These are phyloP conservation scores for Salix purpurea DNA, from an alignment of 345 rosid species.

Conservation along the genomic window DNA sequence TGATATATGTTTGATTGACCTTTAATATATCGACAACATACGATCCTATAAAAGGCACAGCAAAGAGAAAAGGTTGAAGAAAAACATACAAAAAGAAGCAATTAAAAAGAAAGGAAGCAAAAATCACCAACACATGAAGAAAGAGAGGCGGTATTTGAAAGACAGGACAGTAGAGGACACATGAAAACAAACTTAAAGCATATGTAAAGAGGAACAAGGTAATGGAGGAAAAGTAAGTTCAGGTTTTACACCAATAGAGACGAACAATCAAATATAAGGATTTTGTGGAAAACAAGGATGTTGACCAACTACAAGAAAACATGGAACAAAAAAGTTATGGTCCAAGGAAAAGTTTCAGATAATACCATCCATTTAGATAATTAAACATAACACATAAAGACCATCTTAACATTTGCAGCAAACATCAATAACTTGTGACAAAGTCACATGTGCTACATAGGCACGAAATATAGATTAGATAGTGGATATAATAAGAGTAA, in stretches of 20 bases:
- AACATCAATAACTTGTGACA: neutral
- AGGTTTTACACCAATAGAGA: neutral
- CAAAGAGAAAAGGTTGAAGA: neutral
- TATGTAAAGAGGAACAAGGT: neutral
- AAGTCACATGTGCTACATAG: neutral
- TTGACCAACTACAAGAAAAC: neutral
- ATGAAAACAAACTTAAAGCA: neutral
- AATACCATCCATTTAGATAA: neutral
- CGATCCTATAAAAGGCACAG: neutral
- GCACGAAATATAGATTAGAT: neutral
- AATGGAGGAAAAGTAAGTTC: neutral
- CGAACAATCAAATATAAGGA: neutral
- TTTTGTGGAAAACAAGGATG: neutral
- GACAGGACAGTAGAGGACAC: neutral
- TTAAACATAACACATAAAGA: neutral
- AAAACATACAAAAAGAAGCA: neutral
- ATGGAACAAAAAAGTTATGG: neutral
- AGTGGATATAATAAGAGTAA: neutral
- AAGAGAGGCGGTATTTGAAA: neutral
- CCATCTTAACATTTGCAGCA: neutral
- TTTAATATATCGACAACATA: neutral
- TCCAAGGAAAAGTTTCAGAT: neutral
- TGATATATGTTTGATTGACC: neutral
- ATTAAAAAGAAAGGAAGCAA: neutral
- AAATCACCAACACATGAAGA: neutral